phyloP scores from a whole-genome alignment of 805 yeast genomes.

The Yamadazyma ubonensis region DNA sequence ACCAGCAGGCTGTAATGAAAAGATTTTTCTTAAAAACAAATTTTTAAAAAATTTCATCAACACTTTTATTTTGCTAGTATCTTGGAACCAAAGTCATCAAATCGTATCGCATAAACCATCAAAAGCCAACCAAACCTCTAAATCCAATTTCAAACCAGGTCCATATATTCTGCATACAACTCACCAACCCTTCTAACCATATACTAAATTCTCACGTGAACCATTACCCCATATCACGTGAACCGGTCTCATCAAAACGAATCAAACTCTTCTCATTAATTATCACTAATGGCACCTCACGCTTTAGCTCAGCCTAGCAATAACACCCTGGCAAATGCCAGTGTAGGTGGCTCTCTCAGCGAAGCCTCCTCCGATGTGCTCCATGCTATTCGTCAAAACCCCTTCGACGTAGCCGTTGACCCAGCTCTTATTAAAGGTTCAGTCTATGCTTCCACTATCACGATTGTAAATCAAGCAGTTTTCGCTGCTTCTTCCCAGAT shows the following conservation, averaged over 20 bases:
- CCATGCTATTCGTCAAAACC: conserved; percentile 21
- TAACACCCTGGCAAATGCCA: conserved; percentile 2
- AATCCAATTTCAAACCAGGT: too few relatives aligned
- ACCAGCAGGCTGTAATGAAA: too few relatives aligned
- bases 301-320: conserved; percentile 10
- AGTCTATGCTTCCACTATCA: conserved; percentile 53
- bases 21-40: too few relatives aligned
- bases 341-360: conserved; percentile 5
- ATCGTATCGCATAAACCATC: too few relatives aligned
- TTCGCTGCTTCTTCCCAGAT: conserved; percentile 52
- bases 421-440: conserved; percentile 50
- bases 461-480: conserved; percentile 54
- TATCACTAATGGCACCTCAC: conserved; percentile 10
- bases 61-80: too few relatives aligned
- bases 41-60: too few relatives aligned
- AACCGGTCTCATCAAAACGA: conserved; percentile 4
- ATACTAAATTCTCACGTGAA: neutral
- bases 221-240: conserved; percentile 13
- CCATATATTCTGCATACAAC: too few relatives aligned
- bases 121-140: too few relatives aligned
- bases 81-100: too few relatives aligned
- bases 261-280: conserved; percentile 2
- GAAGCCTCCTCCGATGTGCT: conserved; percentile 2
- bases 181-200: neutral
- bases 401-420: conserved; percentile 63